phyloP scores from a whole-genome alignment of 2,329 filamentous ascomycete genomes.

The Trichophyton mentagrophytes region DNA sequence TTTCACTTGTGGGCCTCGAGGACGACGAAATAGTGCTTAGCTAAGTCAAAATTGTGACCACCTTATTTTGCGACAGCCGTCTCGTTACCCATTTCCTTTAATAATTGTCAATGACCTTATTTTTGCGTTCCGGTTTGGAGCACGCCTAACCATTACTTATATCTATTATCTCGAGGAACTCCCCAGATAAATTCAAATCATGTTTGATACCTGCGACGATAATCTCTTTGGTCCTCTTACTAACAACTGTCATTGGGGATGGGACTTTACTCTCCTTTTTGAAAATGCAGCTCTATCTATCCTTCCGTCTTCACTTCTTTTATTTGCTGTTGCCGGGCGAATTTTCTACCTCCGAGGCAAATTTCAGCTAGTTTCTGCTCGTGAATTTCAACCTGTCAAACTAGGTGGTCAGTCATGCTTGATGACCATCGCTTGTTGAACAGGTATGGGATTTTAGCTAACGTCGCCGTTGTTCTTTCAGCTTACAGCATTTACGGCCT shows the following conservation, averaged over 20 bases:
- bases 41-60: too few relatives aligned
- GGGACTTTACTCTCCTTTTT: constrained; percentile 23
- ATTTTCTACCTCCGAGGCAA: not conserved
- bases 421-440: too few relatives aligned
- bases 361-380: not conserved
- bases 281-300: constrained; percentile 18
- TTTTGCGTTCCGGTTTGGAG: too few relatives aligned
- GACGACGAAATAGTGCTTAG: too few relatives aligned
- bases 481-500: not conserved
- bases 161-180: too few relatives aligned
- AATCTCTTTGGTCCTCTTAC: constrained; percentile 20
- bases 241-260: constrained; percentile 15
- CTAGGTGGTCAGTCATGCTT: not conserved
- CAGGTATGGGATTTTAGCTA: too few relatives aligned
- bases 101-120: too few relatives aligned
- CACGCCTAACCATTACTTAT: too few relatives aligned
- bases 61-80: too few relatives aligned
- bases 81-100: too few relatives aligned
- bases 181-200: not conserved
- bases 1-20: too few relatives aligned
- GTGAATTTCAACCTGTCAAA: not conserved
- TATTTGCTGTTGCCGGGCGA: not conserved
- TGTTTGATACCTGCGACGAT: constrained; percentile 9
- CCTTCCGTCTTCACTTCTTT: not conserved
- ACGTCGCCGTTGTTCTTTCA: not conserved